Base-by-base conservation (phyloP, 345 rosid species). In the Linum tenue region DNA sequence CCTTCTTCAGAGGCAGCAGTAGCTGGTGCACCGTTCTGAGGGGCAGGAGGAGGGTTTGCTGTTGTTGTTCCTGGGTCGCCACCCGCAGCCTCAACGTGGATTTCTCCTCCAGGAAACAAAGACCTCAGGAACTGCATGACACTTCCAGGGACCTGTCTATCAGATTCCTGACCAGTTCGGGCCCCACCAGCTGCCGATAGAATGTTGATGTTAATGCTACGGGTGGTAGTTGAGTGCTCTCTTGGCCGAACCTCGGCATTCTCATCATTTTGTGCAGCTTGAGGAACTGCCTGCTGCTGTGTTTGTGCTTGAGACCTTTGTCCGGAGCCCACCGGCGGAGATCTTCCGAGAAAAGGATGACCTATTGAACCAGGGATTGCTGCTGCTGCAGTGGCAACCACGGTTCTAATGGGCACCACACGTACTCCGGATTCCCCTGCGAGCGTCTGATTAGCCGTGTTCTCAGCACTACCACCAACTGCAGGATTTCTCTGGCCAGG, bases 401-500 rank as follows among this genome's bases (percentile, higher is more conserved):
- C 70, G 11, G 88, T 83, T 66, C 90, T 77, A 64, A 87, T 72
- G 39, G 94, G 90, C 69, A 87, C 77, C 15, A 82, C 82, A 65
- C 90, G 77, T 14, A 83, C 85, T 37, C 86, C 85, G 67, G 88
- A 65, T 41, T 86, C 89, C 64, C 82, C 83, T 59, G 79, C 63
- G 44, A 78, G 67, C 64, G 80, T 71, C 64, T 73, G 82, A 64
- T 55, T 74, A 36, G 69, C 62, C 36, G 39, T 73, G 67, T 71
- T 77, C 69, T 74, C 87, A 65, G 53, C 70, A 41, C 77, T 75
- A 22, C 31, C 31, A 62, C 80, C 63, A 62, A 67, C 76, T 3
- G 73, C 64, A n/a, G 76, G 53, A 51, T 66, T 77, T 51, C 69
- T 63, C 77, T 76, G 82, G 37, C 76, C 79, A 22, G 82, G 31